Evolutionary conservation across 2,329 filamentous ascomycete species (phyloP).

Genomic region (Calonectria hawksworthii): DNA sequence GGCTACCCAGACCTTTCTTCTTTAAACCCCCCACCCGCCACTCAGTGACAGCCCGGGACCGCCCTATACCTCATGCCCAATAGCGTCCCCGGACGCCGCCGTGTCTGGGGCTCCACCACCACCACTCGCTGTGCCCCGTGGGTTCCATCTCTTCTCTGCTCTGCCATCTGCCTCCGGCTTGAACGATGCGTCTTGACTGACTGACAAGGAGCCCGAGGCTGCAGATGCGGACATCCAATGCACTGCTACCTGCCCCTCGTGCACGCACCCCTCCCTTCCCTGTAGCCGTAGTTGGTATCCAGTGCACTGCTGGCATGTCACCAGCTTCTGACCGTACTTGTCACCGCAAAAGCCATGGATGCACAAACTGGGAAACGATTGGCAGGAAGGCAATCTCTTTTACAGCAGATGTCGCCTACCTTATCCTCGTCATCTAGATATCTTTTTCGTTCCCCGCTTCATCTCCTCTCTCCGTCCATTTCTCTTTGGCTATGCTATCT

Average conservation of each 20-base stretch:
- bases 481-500: background rate
- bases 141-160: background rate
- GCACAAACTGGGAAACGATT: constrained; percentile 7
- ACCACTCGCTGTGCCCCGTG: constrained; percentile 29
- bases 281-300: background rate
- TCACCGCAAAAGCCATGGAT: background rate
- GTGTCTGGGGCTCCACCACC: constrained; percentile 9
- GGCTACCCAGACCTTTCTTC: background rate
- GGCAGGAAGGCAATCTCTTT: background rate
- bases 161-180: background rate
- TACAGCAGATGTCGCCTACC: constrained; percentile 4
- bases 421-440: background rate
- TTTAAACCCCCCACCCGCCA: constrained; percentile 5
- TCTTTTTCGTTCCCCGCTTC: background rate
- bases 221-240: background rate
- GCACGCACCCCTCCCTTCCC: background rate
- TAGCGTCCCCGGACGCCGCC: background rate
- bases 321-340: background rate
- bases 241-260: background rate
- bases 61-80: background rate
- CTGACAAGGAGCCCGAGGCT: background rate
- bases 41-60: constrained; percentile 4
- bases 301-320: background rate
- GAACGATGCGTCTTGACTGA: background rate
- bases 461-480: background rate